Evolutionary conservation across 805 yeast species (phyloP).

Genomic region (Metschnikowia colocasiae): DNA sequence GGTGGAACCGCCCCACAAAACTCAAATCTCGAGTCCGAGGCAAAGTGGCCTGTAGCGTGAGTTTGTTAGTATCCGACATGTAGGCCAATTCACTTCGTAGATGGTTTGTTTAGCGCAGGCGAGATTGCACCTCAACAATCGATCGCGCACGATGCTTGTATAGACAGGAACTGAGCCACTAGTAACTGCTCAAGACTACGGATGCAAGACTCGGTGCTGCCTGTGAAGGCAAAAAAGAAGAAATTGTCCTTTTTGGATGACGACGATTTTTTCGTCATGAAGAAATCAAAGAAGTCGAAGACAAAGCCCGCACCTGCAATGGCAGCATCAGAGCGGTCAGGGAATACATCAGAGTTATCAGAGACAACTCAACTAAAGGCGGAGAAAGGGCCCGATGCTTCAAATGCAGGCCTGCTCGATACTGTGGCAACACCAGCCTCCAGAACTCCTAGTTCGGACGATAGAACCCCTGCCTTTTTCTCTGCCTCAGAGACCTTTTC

Average conservation of each 20-base stretch:
- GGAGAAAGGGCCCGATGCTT: neutral
- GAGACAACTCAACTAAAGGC: neutral
- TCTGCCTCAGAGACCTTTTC: conserved; percentile 11
- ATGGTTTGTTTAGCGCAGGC: neutral
- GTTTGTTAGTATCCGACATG: conserved; percentile 13
- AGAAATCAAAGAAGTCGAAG: conserved; percentile 14
- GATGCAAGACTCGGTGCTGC: conserved; percentile 4
- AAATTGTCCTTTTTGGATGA: conserved; percentile 15
- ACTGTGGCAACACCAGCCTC: neutral
- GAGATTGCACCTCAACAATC: neutral
- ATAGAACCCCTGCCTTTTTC: neutral
- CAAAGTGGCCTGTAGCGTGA: conserved; percentile 15
- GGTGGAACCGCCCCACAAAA: conserved; percentile 27
- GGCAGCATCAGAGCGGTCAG: neutral
- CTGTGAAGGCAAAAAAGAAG: conserved; percentile 9
- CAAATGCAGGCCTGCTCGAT: neutral
- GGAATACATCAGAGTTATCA: neutral
- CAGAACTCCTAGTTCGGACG: neutral
- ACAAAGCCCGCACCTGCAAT: neutral
- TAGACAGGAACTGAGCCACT: neutral
- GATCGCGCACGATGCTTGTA: neutral
- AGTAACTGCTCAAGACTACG: neutral
- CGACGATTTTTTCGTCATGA: conserved; percentile 33
- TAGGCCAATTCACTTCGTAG: neutral
- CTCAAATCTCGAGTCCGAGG: conserved; percentile 18